phyloP scores from a whole-genome alignment of 176 grass and related monocot genomes.

The Saccharum officinarum region DNA sequence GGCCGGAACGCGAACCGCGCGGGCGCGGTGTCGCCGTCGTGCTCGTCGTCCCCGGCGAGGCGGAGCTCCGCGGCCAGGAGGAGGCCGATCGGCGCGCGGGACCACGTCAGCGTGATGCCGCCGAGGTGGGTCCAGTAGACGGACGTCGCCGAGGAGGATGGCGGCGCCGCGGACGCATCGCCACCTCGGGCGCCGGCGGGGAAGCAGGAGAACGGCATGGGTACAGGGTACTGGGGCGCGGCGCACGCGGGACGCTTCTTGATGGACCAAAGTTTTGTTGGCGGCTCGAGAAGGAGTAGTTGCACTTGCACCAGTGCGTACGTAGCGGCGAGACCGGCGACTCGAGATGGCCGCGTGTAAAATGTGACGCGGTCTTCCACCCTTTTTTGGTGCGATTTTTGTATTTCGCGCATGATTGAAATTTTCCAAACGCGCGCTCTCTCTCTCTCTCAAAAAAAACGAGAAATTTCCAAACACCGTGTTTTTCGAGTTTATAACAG shows the following conservation, averaged over 20 bases:
- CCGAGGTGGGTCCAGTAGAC: slow-evolving; percentile 64
- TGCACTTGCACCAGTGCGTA: slow-evolving; percentile 27
- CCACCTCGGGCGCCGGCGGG: background rate
- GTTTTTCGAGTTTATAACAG: background rate
- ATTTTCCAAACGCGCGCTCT: background rate
- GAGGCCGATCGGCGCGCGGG: slow-evolving; percentile 42
- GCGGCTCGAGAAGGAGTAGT: background rate
- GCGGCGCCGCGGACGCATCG: slow-evolving; percentile 1
- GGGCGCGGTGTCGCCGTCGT: background rate
- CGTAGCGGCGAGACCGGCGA: slow-evolving; percentile 34
- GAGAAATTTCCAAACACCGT: too few species aligned
- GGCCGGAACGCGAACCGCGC: slow-evolving; percentile 43
- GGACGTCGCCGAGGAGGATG: slow-evolving; percentile 43
- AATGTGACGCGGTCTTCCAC: slow-evolving; percentile 21
- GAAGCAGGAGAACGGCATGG: slow-evolving; percentile 57
- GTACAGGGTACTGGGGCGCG: background rate
- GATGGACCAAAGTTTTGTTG: too few species aligned
- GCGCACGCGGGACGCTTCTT: background rate
- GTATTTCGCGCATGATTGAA: background rate
- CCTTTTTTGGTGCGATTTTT: background rate
- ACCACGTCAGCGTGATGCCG: slow-evolving; percentile 43
- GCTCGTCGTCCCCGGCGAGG: slow-evolving; percentile 5
- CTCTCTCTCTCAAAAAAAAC: too few species aligned
- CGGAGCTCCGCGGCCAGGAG: slow-evolving; percentile 37
- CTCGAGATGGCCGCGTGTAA: background rate